These are phyloP conservation scores for Triticum turgidum DNA, from an alignment of 176 grass and related monocot species.

Conservation along the genomic window DNA sequence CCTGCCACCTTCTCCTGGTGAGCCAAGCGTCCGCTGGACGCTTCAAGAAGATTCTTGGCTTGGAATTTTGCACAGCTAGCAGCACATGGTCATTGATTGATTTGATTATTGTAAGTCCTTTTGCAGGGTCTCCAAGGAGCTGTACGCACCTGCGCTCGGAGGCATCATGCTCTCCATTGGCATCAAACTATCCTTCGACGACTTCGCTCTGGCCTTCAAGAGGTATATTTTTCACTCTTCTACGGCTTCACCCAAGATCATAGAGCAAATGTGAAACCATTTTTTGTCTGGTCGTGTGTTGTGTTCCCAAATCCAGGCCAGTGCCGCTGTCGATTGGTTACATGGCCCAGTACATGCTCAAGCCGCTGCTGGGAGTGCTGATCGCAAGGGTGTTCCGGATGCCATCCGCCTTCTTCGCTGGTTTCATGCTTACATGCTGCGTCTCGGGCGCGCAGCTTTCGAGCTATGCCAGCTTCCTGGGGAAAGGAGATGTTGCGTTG, in stretches of 20 bases:
- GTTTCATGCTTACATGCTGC: conserved; percentile 88
- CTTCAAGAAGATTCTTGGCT: conserved; percentile 24
- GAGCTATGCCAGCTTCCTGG: conserved; percentile 90
- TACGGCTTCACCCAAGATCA: not conserved
- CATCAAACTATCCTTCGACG: conserved; percentile 79
- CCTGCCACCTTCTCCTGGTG: conserved; percentile 85
- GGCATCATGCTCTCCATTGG: conserved; percentile 96
- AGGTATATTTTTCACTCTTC: conserved; percentile 38
- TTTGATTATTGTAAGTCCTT: conserved; percentile 4
- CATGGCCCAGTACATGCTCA: conserved; percentile 69
- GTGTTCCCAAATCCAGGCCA: conserved; percentile 47
- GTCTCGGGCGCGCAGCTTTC: conserved; percentile 85
- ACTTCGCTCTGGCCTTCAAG: conserved; percentile 80
- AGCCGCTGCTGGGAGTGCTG: conserved; percentile 71
- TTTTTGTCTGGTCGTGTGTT: conserved; percentile 26
- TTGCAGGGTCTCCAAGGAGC: conserved; percentile 80
- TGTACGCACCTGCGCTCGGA: conserved; percentile 81
- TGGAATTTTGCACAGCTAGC: conserved; percentile 6
- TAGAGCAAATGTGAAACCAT: not conserved
- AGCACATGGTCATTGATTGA: not conserved
- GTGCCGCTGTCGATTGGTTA: conserved; percentile 75
- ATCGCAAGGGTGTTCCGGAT: conserved; percentile 71
- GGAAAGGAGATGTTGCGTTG: conserved; percentile 88
- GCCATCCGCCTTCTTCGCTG: conserved; percentile 67
- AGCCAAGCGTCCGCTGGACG: not conserved